Percentiles rank a stretch among this genome's conserved stretches.
phyloP scores from a whole-genome alignment of 768 basidiomycete genomes.

The Podaxis sp. region DNA sequence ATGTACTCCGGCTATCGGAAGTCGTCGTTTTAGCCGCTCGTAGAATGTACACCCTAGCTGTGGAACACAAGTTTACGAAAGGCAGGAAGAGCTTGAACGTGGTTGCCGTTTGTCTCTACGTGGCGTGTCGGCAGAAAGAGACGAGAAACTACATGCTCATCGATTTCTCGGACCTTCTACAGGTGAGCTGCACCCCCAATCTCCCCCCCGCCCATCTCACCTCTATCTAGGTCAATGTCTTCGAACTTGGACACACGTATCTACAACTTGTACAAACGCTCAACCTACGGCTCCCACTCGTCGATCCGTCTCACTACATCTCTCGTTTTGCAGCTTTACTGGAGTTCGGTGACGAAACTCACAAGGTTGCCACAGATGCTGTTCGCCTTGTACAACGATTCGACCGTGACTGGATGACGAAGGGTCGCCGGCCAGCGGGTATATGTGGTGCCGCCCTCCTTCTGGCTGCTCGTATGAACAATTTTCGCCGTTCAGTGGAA shows the following conservation, averaged over 20 bases:
- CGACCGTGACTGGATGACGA: constrained; percentile 96
- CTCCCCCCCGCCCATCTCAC: not conserved
- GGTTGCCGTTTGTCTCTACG: constrained; percentile 93
- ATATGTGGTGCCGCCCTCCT: constrained; percentile 96
- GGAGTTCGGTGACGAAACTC: constrained; percentile 94
- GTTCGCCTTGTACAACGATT: constrained; percentile 91
- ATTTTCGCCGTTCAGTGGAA: constrained; percentile 88
- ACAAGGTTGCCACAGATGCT: constrained; percentile 90
- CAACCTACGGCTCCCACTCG: constrained; percentile 79
- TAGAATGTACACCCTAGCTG: constrained; percentile 89
- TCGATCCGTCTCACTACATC: constrained; percentile 97
- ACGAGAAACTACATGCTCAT: constrained; percentile 96
- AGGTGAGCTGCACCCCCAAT: constrained; percentile 43
- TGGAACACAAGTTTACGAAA: constrained; percentile 92
- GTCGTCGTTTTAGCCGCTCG: constrained; percentile 78
- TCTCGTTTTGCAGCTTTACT: constrained; percentile 92
- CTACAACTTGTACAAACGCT: constrained; percentile 90
- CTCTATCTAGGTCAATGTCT: constrained; percentile 82
- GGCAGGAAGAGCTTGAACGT: constrained; percentile 92
- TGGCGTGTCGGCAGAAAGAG: constrained; percentile 89
- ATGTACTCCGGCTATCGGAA: constrained; percentile 75
- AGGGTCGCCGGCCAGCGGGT: constrained; percentile 92
- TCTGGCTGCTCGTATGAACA: constrained; percentile 97
- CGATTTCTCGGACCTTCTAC: constrained; percentile 95
- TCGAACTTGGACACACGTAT: constrained; percentile 94